Evolutionary conservation across 345 rosid genomes (phyloP), one percentile per base, ranked within the genome.

Genomic region (Theobroma cacao): DNA sequence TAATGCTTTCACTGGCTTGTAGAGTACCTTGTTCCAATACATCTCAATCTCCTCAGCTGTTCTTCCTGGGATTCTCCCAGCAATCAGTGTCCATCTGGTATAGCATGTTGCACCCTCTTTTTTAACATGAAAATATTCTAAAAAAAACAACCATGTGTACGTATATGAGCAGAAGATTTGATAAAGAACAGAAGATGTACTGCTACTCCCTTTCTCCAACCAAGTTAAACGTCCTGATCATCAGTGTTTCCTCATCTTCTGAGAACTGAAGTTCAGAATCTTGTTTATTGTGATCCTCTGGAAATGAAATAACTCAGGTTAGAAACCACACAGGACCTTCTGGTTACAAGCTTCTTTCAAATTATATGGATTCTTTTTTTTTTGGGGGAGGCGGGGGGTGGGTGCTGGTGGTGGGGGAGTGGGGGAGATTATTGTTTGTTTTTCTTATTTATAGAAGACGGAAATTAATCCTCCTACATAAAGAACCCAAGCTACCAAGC

Each of bases 41-140:
- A 75, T 80, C 69, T 82, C 84, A 60, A 86, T 86, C 45, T 86
- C 89, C 82, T 80, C 85, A 11, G 87, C 89, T n/a, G 87, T 82
- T 76, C 89, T 78, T 43, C 89, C 86, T 1, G 86, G 89, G 17
- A 86, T 86, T 72, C 89, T 81, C 56, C 89, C 89, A 26, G 89
- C 89, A 3, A 86, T 84, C 24, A 86, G 66, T 52, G 78, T 45
- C 89, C 89, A 86, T 67, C 89, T 84, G 40, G 7, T 31, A 4
- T 33, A 20, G 8, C 1, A 62, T 11, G 43, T 17, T 60, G 1
- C 20, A 12, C 43, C 30, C 36, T 18, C 63, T 20, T 28, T n/a
- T n/a, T 24, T 3, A 63, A 62, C 40, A 22, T 20, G 48, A 33
- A n/a, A 18, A 17, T 22, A 15, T 48, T 30, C n/a, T n/a, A n/a